Conservation (phyloP, 768 basidiomycete species). For the Butyriboletus loyo region DNA sequence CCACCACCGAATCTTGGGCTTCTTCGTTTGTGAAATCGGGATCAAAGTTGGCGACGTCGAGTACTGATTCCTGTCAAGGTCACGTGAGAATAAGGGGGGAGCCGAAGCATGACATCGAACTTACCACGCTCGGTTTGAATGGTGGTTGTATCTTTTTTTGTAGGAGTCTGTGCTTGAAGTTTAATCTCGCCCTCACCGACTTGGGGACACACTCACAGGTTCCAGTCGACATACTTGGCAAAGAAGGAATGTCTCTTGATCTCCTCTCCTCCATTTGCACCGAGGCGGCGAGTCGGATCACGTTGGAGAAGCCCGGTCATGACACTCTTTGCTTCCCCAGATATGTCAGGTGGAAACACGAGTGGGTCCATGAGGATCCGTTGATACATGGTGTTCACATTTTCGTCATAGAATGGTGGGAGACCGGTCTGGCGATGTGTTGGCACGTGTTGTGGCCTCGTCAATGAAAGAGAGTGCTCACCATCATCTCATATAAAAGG, state of each 20-base stretch:
- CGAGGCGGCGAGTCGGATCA: slow-evolving; percentile 82
- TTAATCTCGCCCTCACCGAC: background rate
- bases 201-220: slow-evolving; percentile 44
- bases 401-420: slow-evolving; percentile 98
- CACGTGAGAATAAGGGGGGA: background rate
- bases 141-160: slow-evolving; percentile 96
- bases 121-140: slow-evolving; percentile 94
- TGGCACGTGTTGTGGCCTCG: slow-evolving; percentile 5
- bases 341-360: slow-evolving; percentile 86
- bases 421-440: slow-evolving; percentile 68
- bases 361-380: slow-evolving; percentile 93
- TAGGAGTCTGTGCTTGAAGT: slow-evolving; percentile 49
- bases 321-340: slow-evolving; percentile 82
- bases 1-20: slow-evolving; percentile 93
- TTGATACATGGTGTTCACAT: slow-evolving; percentile 97
- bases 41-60: slow-evolving; percentile 97
- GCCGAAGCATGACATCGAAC: slow-evolving; percentile 27
- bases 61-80: slow-evolving; percentile 68
- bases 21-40: slow-evolving; percentile 96
- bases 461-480: slow-evolving; percentile 20
- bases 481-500: slow-evolving; percentile 96
- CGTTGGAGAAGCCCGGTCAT: slow-evolving; percentile 87
- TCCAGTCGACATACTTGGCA: slow-evolving; percentile 90
- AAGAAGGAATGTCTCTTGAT: slow-evolving; percentile 98
- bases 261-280: slow-evolving; percentile 92